Evolutionary conservation across 1,139 yeast genomes (phyloP), one percentile per base, ranked within the genome.

Genomic region (Kodamaea sp.): DNA sequence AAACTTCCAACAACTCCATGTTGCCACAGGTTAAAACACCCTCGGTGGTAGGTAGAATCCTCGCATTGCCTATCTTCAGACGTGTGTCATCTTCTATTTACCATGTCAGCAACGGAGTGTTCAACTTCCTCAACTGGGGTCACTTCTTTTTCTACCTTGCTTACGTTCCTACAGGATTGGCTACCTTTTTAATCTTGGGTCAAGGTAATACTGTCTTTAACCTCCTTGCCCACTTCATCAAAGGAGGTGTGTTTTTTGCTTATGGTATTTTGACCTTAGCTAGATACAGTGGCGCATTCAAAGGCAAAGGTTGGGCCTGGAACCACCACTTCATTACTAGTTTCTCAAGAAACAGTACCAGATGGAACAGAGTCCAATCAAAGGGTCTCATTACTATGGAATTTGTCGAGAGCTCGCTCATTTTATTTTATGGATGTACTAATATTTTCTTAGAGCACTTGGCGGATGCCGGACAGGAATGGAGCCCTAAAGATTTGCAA

Each of bases 401-500:
- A 65, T 80, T 80, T 64, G 58, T 87, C 35, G 98, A 92, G 63
- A 74, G 84, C 28, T 73, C 79, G 24, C 66, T 89, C 42, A 87
- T 92, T 41, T 79, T 88, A 53, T 79, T 88, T 50, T 92, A 92
- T 57, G 98, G 98, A 12, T 66, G 78, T 18, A 84, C 97, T 16
- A 90, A 92, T 57, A 70, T 92, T 21, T 92, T 92, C 54, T 61
- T 92, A 63, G 98, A 92, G 62, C 97, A 88, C 57, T 72, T 92
- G 47, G 56, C 75, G 7, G 59, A 57, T 35, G 83, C 95, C 5
- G 90, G 83, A 34, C 94, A 92, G 23, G 78, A 61, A 32, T 92
- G 97, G 96, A 70, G 86, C 8, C 85, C 95, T 26, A 90, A 90
- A 60, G 98, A 92, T 57, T 74, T 92, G 45, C 97, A 92, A 62